These are phyloP conservation scores for Kentomonas sorsogonicus DNA, from an alignment of 208 protist genomes.

Conservation along the genomic window DNA sequence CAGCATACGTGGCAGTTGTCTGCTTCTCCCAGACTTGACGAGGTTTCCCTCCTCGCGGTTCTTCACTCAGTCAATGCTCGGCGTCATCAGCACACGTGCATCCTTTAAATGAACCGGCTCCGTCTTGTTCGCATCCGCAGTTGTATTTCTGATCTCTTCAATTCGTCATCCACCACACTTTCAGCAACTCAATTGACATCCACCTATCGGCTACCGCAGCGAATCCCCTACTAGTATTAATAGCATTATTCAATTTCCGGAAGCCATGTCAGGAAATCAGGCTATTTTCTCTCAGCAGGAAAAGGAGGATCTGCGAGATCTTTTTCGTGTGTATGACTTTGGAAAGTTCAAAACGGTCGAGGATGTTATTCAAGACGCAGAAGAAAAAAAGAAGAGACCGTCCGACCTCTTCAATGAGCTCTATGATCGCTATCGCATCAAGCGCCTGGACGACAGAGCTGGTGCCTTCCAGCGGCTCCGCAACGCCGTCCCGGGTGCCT, in stretches of 20 bases:
- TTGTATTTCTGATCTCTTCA: conserved; percentile 1
- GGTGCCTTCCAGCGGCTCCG: conserved; percentile 19
- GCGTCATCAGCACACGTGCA: too few species aligned
- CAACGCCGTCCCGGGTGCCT: conserved; percentile 28
- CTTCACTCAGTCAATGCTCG: too few species aligned
- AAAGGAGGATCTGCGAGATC: conserved; percentile 32
- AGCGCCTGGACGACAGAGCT: conserved; percentile 31
- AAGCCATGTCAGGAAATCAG: too few species aligned
- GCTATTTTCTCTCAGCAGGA: conserved; percentile 26
- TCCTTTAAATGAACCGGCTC: too few species aligned
- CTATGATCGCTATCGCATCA: conserved; percentile 29
- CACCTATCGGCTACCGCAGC: neutral
- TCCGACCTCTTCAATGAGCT: conserved; percentile 32
- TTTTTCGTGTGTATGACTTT: conserved; percentile 54
- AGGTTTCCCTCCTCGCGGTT: conserved; percentile 7
- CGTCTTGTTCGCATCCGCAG: too few species aligned
- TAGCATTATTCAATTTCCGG: neutral
- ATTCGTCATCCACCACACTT: too few species aligned
- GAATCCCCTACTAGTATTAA: too few species aligned
- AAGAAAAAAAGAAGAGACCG: conserved; percentile 17
- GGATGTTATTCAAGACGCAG: conserved; percentile 14
- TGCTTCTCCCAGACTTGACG: too few species aligned
- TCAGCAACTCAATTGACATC: conserved; percentile 9
- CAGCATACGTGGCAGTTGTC: too few species aligned
- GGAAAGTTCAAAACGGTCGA: conserved; percentile 37